phyloP scores from a whole-genome alignment of 2,329 filamentous ascomycete species.

The Pseudogymnoascus sp. region DNA sequence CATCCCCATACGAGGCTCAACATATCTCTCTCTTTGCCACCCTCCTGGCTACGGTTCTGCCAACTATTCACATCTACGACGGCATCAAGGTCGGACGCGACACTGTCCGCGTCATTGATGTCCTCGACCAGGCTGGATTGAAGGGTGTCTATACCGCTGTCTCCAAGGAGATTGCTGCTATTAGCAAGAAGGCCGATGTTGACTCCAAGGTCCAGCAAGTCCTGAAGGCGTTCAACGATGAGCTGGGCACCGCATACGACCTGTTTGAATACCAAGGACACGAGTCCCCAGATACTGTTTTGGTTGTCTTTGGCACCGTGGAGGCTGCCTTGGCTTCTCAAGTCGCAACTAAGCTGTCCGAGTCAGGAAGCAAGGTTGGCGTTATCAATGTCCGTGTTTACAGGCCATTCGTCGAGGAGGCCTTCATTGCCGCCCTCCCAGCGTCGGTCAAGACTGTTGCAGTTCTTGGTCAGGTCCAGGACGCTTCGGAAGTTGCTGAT shows the following conservation, averaged over 20 bases:
- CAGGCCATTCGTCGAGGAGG: conserved; percentile 89
- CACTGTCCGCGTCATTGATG: conserved; percentile 73
- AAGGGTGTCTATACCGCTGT: conserved; percentile 62
- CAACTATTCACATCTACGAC: conserved; percentile 84
- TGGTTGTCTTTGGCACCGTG: conserved; percentile 87
- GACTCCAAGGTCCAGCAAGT: conserved; percentile 66
- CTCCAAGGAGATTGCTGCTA: conserved; percentile 49
- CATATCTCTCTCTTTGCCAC: conserved; percentile 92
- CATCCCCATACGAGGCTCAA: conserved; percentile 83
- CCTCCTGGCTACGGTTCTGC: conserved; percentile 66
- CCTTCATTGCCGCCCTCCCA: conserved; percentile 77
- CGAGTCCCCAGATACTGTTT: conserved; percentile 65
- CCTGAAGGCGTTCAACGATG: conserved; percentile 71
- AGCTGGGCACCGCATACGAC: conserved; percentile 87
- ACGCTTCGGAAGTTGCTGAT: conserved; percentile 66
- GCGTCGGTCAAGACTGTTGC: conserved; percentile 66
- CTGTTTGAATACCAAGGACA: conserved; percentile 94
- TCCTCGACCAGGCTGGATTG: conserved; percentile 64
- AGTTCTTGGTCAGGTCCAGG: conserved; percentile 81
- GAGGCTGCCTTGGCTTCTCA: conserved; percentile 82
- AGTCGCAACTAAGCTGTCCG: conserved; percentile 63
- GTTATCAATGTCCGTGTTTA: conserved; percentile 90
- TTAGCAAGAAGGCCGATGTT: conserved; percentile 62
- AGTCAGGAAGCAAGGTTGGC: conserved; percentile 69
- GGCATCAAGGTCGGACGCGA: conserved; percentile 76